Conservation (phyloP, 2,329 filamentous ascomycete species). For the Aureobasidium sp. region DNA sequence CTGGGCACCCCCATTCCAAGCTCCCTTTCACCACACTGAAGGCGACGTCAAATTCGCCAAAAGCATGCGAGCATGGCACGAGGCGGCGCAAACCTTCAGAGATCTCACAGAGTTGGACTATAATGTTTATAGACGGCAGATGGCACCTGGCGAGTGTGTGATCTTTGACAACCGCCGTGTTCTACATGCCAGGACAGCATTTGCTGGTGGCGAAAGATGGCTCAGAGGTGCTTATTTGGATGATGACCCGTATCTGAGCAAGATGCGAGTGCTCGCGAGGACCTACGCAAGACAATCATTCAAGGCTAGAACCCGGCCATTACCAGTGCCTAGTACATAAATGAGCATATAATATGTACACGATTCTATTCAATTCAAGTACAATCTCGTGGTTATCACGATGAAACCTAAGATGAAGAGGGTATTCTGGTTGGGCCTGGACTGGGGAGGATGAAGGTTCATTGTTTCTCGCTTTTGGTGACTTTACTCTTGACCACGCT, state of each 20-base stretch:
- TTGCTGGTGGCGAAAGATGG: constrained; percentile 67
- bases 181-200: constrained; percentile 74
- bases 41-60: background rate
- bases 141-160: constrained; percentile 78
- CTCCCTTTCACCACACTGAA: constrained; percentile 21
- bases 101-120: constrained; percentile 49
- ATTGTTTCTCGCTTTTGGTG: no score
- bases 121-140: constrained; percentile 62
- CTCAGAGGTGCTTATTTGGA: constrained; percentile 80
- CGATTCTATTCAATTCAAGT: no score
- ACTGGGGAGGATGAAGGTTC: no score
- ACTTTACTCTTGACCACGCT: no score
- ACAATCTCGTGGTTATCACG: no score
- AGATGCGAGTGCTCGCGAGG: constrained; percentile 20
- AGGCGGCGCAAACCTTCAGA: constrained; percentile 51
- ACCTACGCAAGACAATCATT: background rate
- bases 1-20: constrained; percentile 34
- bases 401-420: no score
- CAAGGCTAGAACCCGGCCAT: no score
- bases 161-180: constrained; percentile 86
- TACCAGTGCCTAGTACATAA: no score
- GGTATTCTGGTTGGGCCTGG: no score
- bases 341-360: background rate
- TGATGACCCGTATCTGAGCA: constrained; percentile 51
- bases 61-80: constrained; percentile 38